Evolutionary conservation across 768 basidiomycete species (phyloP).

Genomic region (Kwoniella heveanensis): DNA sequence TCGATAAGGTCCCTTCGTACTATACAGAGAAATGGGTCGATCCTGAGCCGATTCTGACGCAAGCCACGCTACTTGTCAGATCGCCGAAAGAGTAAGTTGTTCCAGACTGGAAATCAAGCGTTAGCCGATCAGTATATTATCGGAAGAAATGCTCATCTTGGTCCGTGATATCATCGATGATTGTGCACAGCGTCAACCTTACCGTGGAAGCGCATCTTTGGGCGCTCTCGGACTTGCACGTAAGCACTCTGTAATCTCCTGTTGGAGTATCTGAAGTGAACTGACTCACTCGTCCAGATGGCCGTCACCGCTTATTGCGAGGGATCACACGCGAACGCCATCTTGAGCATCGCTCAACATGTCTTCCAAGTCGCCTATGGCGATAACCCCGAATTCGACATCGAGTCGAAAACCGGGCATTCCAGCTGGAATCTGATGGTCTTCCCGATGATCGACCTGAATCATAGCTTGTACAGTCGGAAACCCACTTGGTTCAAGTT

Average conservation of each 20-base stretch:
- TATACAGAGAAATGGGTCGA: background rate
- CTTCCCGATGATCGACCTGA: constrained; percentile 4
- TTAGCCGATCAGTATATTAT: too few species aligned
- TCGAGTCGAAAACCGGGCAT: background rate
- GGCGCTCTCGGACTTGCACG: constrained; percentile 4
- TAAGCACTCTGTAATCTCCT: background rate
- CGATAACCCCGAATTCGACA: background rate
- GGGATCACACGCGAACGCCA: background rate
- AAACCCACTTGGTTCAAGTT: constrained; percentile 3
- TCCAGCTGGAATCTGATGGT: background rate
- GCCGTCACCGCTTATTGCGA: background rate
- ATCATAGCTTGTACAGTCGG: background rate
- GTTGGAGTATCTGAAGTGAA: too few species aligned
- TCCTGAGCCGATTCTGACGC: background rate
- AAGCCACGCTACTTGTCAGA: background rate
- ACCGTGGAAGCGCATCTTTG: constrained; percentile 2
- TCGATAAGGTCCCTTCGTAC: background rate
- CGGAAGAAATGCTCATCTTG: too few species aligned
- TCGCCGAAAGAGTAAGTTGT: constrained; percentile 2
- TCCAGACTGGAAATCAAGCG: too few species aligned
- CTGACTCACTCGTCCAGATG: too few species aligned
- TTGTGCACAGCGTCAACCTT: background rate
- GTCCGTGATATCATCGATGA: background rate
- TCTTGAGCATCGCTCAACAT: background rate
- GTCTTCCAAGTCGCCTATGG: background rate